These are phyloP conservation scores for Calonectria leucothoes DNA, from an alignment of 2,329 filamentous ascomycete genomes.

Conservation along the genomic window DNA sequence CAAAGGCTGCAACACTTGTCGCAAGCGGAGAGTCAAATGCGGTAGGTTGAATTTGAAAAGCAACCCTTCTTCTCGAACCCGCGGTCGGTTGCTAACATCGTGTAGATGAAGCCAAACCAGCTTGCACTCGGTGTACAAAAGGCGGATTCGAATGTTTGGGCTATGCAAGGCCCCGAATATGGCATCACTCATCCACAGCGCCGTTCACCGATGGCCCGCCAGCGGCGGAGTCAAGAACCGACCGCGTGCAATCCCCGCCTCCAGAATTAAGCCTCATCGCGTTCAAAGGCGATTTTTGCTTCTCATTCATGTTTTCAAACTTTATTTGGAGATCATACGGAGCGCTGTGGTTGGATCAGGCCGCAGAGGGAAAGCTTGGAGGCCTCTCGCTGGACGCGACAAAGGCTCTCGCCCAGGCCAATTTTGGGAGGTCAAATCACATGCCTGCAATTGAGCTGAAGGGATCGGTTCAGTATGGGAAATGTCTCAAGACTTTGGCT, in stretches of 20 bases:
- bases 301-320: constrained; percentile 33
- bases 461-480: constrained; percentile 17
- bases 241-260: constrained; percentile 20
- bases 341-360: constrained; percentile 27
- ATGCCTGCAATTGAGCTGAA: constrained; percentile 12
- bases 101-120: constrained; percentile 21
- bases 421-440: constrained; percentile 22
- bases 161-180: constrained; percentile 17
- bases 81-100: not conserved
- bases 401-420: constrained; percentile 20
- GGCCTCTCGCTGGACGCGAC: constrained; percentile 23
- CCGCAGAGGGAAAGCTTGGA: constrained; percentile 29
- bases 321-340: constrained; percentile 34
- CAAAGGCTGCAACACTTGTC: constrained; percentile 36
- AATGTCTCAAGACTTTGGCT: constrained; percentile 15
- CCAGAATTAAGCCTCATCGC: constrained; percentile 31
- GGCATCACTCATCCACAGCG: constrained; percentile 22
- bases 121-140: constrained; percentile 21
- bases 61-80: not conserved
- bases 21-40: constrained; percentile 31
- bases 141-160: constrained; percentile 22
- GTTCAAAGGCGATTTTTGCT: constrained; percentile 33
- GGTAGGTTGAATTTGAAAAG: constrained; percentile 10
- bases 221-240: not conserved
- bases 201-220: constrained; percentile 1